Evolutionary conservation across 306 rosid species (phyloP).

Genomic region (Ammopiptanthus mongolicus): DNA sequence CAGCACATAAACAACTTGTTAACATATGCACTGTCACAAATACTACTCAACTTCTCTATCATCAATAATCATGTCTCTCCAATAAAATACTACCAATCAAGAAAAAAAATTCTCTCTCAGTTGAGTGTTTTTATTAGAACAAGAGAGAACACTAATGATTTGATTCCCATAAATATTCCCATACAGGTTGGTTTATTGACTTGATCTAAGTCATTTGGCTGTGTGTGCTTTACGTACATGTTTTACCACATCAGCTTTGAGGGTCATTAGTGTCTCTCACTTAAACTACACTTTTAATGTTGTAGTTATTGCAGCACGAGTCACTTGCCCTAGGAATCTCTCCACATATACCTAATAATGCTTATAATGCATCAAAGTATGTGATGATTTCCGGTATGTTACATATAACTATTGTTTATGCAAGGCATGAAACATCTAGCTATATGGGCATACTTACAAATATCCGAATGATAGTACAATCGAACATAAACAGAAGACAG

Average conservation of each 20-base stretch:
- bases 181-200: no score
- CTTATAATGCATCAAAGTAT: neutral
- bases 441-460: neutral
- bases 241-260: no score
- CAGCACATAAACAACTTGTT: slow-evolving; percentile 8
- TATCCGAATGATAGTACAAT: neutral
- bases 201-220: neutral
- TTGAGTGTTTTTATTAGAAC: no score
- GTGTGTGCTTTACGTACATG: neutral
- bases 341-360: neutral
- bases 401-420: neutral
- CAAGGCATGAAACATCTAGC: neutral
- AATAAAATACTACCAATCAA: neutral
- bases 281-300: no score
- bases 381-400: neutral
- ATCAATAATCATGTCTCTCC: neutral
- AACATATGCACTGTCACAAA: neutral
- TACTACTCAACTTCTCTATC: neutral
- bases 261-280: no score
- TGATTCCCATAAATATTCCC: no score
- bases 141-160: no score
- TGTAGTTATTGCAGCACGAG: no score
- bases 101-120: no score
- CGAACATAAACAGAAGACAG: neutral
- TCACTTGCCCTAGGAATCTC: no score